Percentiles rank a stretch among this genome's conserved stretches.
Conservation (phyloP, 2,329 filamentous ascomycete genomes). For the Plenodomus biglobosus region DNA sequence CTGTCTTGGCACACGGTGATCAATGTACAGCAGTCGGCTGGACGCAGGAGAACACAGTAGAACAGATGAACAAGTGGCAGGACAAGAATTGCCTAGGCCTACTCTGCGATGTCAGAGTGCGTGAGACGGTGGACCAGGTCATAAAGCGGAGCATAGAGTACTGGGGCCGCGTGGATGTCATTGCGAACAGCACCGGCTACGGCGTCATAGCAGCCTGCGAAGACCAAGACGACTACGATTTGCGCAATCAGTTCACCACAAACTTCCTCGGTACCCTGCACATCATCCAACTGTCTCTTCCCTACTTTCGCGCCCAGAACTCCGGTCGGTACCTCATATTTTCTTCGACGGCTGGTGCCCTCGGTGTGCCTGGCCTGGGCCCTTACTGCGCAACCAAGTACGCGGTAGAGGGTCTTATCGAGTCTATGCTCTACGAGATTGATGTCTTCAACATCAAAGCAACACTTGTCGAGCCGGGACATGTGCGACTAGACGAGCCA, state of each 20-base stretch:
- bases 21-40: conserved; percentile 84
- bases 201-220: conserved; percentile 95
- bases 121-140: conserved; percentile 72
- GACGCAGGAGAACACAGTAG: conserved; percentile 71
- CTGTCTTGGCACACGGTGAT: conserved; percentile 77
- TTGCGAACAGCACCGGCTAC: conserved; percentile 89
- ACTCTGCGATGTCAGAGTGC: conserved; percentile 86
- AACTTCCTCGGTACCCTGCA: conserved; percentile 96
- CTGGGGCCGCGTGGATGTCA: conserved; percentile 82
- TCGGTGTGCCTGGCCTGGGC: conserved; percentile 90
- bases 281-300: conserved; percentile 85
- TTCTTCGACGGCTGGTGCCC: conserved; percentile 84
- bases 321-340: conserved; percentile 88
- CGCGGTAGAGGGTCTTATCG: conserved; percentile 91
- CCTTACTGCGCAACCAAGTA: conserved; percentile 98
- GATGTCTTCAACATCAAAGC: conserved; percentile 91
- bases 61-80: conserved; percentile 72
- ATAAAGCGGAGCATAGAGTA: conserved; percentile 69
- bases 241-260: conserved; percentile 94
- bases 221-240: conserved; percentile 92
- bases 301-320: conserved; percentile 78
- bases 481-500: conserved; percentile 83
- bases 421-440: conserved; percentile 95
- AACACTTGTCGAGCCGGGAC: conserved; percentile 86
- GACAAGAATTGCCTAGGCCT: conserved; percentile 69